Percentiles rank a stretch among this genome's conserved stretches.
phyloP scores from a whole-genome alignment of 2,329 filamentous ascomycete species.

The Colletotrichum coccodes region DNA sequence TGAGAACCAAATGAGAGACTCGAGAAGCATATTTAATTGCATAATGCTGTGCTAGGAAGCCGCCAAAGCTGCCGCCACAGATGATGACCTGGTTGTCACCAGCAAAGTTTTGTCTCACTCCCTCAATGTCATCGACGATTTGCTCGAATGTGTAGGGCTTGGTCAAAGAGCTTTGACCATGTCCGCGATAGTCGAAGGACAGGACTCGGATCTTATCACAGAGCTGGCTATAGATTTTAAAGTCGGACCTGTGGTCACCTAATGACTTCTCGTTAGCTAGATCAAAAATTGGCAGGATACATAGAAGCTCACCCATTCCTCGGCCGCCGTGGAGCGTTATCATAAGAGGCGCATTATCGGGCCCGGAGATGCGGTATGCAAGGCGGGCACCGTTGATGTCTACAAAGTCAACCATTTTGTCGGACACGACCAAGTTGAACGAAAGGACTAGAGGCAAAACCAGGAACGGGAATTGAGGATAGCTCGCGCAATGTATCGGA shows the following conservation, averaged over 20 bases:
- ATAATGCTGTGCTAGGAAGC: constrained; percentile 50
- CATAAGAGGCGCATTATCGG: constrained; percentile 42
- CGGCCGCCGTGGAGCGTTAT: constrained; percentile 50
- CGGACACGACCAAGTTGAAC: too few species aligned
- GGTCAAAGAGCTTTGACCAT: constrained; percentile 46
- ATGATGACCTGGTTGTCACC: constrained; percentile 41
- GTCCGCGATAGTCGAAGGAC: constrained; percentile 49
- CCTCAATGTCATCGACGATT: constrained; percentile 49
- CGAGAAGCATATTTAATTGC: constrained; percentile 46
- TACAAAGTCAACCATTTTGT: constrained; percentile 36
- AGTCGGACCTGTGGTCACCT: constrained; percentile 48
- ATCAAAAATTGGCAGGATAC: not conserved
- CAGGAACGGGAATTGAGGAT: too few species aligned
- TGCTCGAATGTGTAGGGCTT: constrained; percentile 48
- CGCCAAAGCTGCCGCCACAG: constrained; percentile 51
- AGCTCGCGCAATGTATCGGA: not conserved
- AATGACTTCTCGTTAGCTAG: not conserved
- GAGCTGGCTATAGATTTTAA: constrained; percentile 43
- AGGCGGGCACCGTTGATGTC: constrained; percentile 46
- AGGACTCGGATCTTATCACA: constrained; percentile 42
- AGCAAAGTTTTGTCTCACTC: constrained; percentile 42
- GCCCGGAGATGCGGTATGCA: constrained; percentile 44
- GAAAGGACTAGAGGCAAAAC: not conserved
- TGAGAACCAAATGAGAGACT: constrained; percentile 45
- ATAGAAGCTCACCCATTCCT: constrained; percentile 42